Evolutionary conservation across 192 early-diverging fungal genomes (phyloP), one percentile per base, ranked within the genome.

Genomic region (Umbelopsis vinacea): DNA sequence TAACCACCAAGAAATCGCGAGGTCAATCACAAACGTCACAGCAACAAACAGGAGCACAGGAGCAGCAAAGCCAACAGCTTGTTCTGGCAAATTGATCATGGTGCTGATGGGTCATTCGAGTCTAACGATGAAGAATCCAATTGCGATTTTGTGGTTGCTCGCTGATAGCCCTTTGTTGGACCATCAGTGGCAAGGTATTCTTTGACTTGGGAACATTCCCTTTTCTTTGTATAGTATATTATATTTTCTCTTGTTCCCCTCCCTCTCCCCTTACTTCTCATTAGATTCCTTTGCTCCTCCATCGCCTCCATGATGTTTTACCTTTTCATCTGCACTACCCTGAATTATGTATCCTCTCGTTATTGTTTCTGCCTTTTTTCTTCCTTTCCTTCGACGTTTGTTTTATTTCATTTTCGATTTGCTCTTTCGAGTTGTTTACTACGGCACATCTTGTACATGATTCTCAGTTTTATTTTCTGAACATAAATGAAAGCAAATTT

Each of bases 401-500:
- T 63, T 63, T 37, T 63, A 37, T 37, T 63, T 63, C 33, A 29
- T 50, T 35, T 63, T 63, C 57, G 57, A 63, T 63, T 63, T 63
- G 57, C 57, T 63, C 57, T 63, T 63, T 63, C 57, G 57, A 63
- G 57, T 63, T 63, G 57, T 63, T 33, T 37, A 35, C 33, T 63
- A 63, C 57, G 57, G 26, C 57, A 35, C 57, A 63, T 63, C 57
- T 63, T 63, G 57, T 63, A 63, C 57, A 63, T 63, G 57, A 63
- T 63, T 63, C 57, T 63, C 57, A 63, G 57, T 63, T 63, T 63
- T 63, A 37, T 63, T 26, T 63, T 63, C 57, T 63, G 57, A 63
- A 63, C 57, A 63, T 63, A 63, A 63, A 63, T 63, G 57, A 63
- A 63, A 63, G 57, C 57, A 63, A 63, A 63, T 63, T 63, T 63